A percentile compares a stretch with the other conserved stretches of the same genome.
Evolutionary conservation across 768 basidiomycete species (phyloP).

Genomic region (Auriscalpium orientale): DNA sequence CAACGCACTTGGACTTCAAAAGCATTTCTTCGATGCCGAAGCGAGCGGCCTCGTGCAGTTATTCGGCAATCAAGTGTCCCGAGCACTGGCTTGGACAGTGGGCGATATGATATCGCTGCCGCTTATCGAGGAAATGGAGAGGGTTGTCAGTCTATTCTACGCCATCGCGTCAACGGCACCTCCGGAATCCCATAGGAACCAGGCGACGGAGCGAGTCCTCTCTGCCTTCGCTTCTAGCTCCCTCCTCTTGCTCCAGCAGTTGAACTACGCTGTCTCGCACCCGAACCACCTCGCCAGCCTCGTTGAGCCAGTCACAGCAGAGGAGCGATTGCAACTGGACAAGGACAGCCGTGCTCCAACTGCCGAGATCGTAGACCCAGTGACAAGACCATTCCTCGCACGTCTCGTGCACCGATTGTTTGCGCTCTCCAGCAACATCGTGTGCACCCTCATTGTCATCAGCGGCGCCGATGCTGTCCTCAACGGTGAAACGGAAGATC

Average conservation of each 20-base stretch:
- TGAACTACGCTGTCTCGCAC: conserved; percentile 87
- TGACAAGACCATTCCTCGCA: conserved; percentile 64
- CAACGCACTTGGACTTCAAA: conserved; percentile 50
- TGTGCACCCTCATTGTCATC: conserved; percentile 62
- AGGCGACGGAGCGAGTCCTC: conserved; percentile 55
- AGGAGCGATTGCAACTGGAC: conserved; percentile 65
- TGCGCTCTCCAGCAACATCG: conserved; percentile 58
- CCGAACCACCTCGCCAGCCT: conserved; percentile 81
- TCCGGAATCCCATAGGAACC: conserved; percentile 35
- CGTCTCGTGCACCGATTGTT: conserved; percentile 68
- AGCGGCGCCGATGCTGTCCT: conserved; percentile 66
- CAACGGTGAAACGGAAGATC: conserved; percentile 57
- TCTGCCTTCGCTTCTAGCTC: conserved; percentile 62
- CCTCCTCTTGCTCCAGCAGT: conserved; percentile 70
- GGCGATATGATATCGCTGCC: conserved; percentile 71
- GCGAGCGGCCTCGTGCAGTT: conserved; percentile 81
- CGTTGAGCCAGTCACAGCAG: conserved; percentile 70
- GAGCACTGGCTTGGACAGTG: conserved; percentile 76
- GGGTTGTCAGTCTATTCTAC: conserved; percentile 70
- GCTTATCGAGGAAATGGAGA: conserved; percentile 76
- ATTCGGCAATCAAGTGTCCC: conserved; percentile 72
- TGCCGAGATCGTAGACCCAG: conserved; percentile 47
- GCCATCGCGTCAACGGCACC: conserved; percentile 57
- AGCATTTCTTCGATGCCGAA: conserved; percentile 78
- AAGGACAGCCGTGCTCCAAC: conserved; percentile 37